Conservation (phyloP, 148 eudicot genomes). For the Spergularia bocconei region DNA sequence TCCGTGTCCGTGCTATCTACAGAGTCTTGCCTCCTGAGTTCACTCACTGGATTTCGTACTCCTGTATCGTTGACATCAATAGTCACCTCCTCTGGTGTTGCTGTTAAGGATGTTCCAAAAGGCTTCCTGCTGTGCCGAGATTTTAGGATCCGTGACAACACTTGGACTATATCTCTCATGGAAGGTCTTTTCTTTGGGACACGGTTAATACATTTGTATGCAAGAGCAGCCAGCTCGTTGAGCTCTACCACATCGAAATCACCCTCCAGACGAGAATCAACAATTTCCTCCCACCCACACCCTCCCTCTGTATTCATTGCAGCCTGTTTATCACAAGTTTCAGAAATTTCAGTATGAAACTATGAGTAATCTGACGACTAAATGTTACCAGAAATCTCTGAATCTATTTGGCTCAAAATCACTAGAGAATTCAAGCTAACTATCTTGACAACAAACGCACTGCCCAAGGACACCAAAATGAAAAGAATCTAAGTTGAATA, state of each 20-base stretch:
- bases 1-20: constrained; percentile 57
- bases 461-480: neutral
- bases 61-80: constrained; percentile 41
- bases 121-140: constrained; percentile 46
- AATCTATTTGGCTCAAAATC: no score
- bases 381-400: no score
- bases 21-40: constrained; percentile 61
- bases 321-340: constrained; percentile 48
- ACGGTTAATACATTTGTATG: constrained; percentile 70
- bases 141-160: constrained; percentile 55
- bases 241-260: constrained; percentile 66
- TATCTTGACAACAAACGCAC: neutral
- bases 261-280: constrained; percentile 73
- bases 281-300: constrained; percentile 88
- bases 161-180: constrained; percentile 90
- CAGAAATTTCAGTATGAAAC: constrained; percentile 1
- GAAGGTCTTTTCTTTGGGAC: constrained; percentile 68
- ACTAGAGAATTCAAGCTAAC: neutral
- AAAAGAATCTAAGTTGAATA: neutral
- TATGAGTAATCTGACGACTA: neutral
- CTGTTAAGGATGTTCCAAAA: constrained; percentile 36
- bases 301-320: constrained; percentile 85
- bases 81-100: constrained; percentile 49
- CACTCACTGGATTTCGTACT: constrained; percentile 30
- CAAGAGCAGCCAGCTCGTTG: constrained; percentile 72